phyloP scores from a whole-genome alignment of 2,329 filamentous ascomycete genomes.

The Pseudonectria buxi region DNA sequence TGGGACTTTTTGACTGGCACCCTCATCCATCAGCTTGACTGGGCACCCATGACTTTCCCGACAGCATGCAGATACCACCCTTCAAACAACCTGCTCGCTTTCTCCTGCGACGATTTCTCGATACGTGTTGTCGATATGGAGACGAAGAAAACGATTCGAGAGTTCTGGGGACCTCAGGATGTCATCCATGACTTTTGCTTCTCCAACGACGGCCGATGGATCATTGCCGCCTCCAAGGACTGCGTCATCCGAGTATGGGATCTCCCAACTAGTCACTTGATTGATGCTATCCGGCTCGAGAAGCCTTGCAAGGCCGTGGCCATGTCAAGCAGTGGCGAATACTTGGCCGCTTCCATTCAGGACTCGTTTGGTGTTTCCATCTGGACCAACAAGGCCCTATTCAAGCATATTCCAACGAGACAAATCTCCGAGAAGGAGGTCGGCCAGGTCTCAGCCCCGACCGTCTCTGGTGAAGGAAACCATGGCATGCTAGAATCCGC shows the following conservation, averaged over 20 bases:
- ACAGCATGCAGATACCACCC: slow-evolving; percentile 74
- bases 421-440: slow-evolving; percentile 77
- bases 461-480: slow-evolving; percentile 75
- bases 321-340: slow-evolving; percentile 87
- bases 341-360: slow-evolving; percentile 81
- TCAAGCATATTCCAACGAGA: slow-evolving; percentile 78
- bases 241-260: slow-evolving; percentile 85
- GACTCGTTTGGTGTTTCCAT: slow-evolving; percentile 82
- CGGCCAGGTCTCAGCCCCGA: slow-evolving; percentile 58
- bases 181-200: slow-evolving; percentile 78
- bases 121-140: slow-evolving; percentile 86
- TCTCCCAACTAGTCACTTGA: slow-evolving; percentile 87
- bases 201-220: slow-evolving; percentile 89
- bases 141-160: slow-evolving; percentile 84
- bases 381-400: slow-evolving; percentile 91
- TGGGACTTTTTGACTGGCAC: slow-evolving; percentile 90
- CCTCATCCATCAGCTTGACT: slow-evolving; percentile 74
- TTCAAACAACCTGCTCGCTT: slow-evolving; percentile 75
- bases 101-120: slow-evolving; percentile 82
- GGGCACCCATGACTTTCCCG: slow-evolving; percentile 67
- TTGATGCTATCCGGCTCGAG: slow-evolving; percentile 79
- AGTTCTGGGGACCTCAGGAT: slow-evolving; percentile 76
- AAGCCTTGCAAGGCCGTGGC: slow-evolving; percentile 76
- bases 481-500: slow-evolving; percentile 69
- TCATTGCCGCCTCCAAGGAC: slow-evolving; percentile 80